Evolutionary conservation across 2,329 filamentous ascomycete species (phyloP).

Genomic region (Phyllosticta citrichinensis): DNA sequence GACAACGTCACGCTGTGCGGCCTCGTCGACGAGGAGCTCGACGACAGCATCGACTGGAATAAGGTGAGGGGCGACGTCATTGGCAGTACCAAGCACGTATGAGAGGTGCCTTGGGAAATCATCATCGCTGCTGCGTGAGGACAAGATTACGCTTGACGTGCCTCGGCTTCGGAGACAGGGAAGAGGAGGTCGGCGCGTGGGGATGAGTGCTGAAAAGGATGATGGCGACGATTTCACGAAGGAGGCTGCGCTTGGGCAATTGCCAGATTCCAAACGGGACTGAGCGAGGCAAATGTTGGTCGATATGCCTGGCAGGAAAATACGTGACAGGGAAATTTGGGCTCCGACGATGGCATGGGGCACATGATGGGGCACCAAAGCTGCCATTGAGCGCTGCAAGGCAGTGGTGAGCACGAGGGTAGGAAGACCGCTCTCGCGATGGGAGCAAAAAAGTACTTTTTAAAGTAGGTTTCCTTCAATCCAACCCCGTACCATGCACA

Average conservation of each 20-base stretch:
- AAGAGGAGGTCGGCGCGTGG: background rate
- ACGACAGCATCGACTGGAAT: constrained; percentile 84
- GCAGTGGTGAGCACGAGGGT: background rate
- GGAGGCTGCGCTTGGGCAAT: background rate
- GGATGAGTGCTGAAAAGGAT: background rate
- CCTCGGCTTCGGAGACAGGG: background rate
- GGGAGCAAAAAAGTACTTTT: background rate
- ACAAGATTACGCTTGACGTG: background rate
- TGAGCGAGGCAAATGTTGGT: background rate
- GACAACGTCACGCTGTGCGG: constrained; percentile 91
- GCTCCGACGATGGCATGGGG: background rate
- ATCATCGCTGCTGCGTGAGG: background rate
- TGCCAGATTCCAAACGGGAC: background rate
- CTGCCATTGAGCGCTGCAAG: background rate
- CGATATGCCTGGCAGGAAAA: background rate
- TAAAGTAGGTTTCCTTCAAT: background rate
- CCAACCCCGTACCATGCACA: background rate
- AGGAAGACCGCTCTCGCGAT: background rate
- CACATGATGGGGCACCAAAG: background rate
- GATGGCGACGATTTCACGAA: background rate
- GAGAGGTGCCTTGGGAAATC: background rate
- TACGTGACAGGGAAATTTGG: background rate
- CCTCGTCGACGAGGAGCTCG: constrained; percentile 78
- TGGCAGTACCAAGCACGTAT: constrained; percentile 67
- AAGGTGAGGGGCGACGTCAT: constrained; percentile 80